Conservation (phyloP, 805 yeast species). For the Yamadazyma sp. region DNA sequence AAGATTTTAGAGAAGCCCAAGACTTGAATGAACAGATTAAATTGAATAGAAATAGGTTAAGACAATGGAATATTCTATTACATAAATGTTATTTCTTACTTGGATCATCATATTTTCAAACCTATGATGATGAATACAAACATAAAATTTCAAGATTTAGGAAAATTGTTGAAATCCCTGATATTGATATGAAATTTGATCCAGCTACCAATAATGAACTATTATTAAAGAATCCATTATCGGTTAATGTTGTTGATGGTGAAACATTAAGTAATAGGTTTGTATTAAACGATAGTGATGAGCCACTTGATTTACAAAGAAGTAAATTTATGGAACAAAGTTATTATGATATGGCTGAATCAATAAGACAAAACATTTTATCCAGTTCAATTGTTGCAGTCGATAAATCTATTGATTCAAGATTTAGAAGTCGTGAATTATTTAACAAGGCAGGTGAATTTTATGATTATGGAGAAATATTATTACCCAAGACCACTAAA, state of each 20-base stretch:
- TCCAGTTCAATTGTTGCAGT: conserved; percentile 28
- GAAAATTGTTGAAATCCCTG: background rate
- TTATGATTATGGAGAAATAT: conserved; percentile 27
- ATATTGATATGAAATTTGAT: conserved; percentile 1
- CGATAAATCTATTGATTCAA: conserved; percentile 19
- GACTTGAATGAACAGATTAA: conserved; percentile 24
- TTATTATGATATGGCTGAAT: conserved; percentile 35
- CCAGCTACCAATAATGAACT: conserved; percentile 20
- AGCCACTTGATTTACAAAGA: background rate
- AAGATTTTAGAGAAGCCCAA: conserved; percentile 9
- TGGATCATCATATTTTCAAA: conserved; percentile 69
- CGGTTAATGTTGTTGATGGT: conserved; percentile 1
- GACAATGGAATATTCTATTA: conserved; percentile 55
- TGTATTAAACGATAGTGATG: background rate
- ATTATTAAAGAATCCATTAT: conserved; percentile 7
- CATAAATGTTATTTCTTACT: conserved; percentile 78
- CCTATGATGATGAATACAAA: conserved; percentile 33
- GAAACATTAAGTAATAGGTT: background rate
- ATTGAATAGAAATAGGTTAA: conserved; percentile 25
- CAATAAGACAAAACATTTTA: conserved; percentile 30
- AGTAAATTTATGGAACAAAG: conserved; percentile 24
- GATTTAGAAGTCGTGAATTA: conserved; percentile 21
- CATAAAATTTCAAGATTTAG: conserved; percentile 18
- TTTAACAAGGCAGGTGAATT: conserved; percentile 10
- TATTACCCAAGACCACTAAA: conserved; percentile 33